Evolutionary conservation across 148 eudicot genomes (phyloP), one percentile per base, ranked within the genome.

Genomic region (Polygonum maritimum): DNA sequence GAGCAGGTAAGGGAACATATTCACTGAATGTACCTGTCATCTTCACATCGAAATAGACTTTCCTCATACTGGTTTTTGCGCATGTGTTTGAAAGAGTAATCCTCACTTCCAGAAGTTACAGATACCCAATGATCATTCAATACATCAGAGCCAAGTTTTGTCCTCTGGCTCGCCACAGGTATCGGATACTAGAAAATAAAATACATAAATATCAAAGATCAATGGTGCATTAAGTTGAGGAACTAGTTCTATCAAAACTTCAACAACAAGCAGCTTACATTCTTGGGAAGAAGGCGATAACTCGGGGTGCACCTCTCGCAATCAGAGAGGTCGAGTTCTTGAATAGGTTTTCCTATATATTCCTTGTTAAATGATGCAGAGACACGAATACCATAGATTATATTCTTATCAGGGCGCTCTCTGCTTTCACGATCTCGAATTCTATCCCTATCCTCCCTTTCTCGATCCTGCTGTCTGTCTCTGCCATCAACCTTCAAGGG

Each of bases 1-100:
- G 39, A 62, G 69, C 69, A 62, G 39, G 33, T 62, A 26, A 62
- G 69, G 69, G 38, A 63, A 0, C 40, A 63, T 63, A 12, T 63
- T 31, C n/a, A 67, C 44, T 67, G 45, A 67, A 41, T 36, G 48
- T 81, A 90, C 99, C 99, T 87, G 83, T 95, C 99, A 86, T 95
- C 99, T 88, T 95, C 99, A 85, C 99, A 95, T 82, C 94, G 89
- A 75, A 95, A 95, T 71, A 95, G 88, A 80, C 96, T 95, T 84
- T 92, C 97, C 83, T 95, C 99, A 71, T 90, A 95, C 82, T 95
- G 99, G 84, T 95, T 95, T 82, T 97, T 86, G 79, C 99, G 96
- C 97, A 92, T 92, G 84, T 95, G 97, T 79, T 92, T 95, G 75
- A 95, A 95, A 69, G 99, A 92, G 87, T 95, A 91, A 78, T 92